phyloP scores from a whole-genome alignment of 208 protist genomes.

The Leishmania arabica region DNA sequence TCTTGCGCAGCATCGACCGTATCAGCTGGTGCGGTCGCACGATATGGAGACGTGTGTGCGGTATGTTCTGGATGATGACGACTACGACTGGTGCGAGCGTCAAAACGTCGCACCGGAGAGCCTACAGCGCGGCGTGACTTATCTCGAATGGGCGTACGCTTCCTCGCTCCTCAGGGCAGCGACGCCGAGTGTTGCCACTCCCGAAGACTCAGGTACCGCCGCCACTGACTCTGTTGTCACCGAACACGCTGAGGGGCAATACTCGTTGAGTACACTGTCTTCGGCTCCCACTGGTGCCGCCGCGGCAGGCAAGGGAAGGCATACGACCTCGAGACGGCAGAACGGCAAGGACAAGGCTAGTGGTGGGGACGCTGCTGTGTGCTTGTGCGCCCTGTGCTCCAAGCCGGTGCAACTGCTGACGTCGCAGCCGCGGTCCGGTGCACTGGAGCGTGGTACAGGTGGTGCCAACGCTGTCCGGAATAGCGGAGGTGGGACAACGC shows the following conservation, averaged over 20 bases:
- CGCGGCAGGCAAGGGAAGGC: background rate
- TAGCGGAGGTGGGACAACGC: background rate
- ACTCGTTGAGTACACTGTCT: background rate
- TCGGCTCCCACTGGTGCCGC: background rate
- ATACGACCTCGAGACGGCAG: background rate
- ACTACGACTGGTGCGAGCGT: constrained; percentile 66
- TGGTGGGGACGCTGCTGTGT: background rate
- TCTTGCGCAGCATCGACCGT: constrained; percentile 39
- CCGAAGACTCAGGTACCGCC: background rate
- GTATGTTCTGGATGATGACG: constrained; percentile 71
- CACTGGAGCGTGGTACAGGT: background rate
- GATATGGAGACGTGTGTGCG: constrained; percentile 50
- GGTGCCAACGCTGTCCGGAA: background rate
- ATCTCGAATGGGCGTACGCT: constrained; percentile 71
- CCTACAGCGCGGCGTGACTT: constrained; percentile 57
- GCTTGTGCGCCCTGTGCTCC: constrained; percentile 40
- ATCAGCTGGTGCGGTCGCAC: constrained; percentile 41
- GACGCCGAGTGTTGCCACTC: background rate
- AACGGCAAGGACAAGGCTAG: background rate
- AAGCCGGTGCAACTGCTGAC: constrained; percentile 28
- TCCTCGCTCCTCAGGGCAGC: constrained; percentile 37
- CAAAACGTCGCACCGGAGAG: constrained; percentile 32
- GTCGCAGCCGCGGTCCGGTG: background rate
- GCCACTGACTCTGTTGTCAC: background rate
- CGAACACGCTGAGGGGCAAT: background rate